Base-by-base conservation (phyloP, 805 yeast species). In the Lipomyces sp. region DNA sequence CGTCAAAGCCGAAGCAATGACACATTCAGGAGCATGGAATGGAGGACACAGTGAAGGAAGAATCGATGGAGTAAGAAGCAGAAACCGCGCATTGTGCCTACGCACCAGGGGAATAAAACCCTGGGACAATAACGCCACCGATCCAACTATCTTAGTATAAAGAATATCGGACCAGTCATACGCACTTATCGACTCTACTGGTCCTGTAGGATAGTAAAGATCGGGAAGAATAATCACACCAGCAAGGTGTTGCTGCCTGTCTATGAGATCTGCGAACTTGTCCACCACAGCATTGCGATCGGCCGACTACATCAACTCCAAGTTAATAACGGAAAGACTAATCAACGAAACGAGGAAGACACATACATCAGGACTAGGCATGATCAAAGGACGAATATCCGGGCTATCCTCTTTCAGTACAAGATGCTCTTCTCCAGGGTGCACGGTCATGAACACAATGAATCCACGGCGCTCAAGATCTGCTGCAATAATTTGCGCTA, bases 401-500 rank as follows among this genome's bases (percentile, higher is more conserved):
- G 85, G 83, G 15, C 88, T 85, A 57, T 87, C 83, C 65, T 89
- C 90, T 37, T 75, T 74, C 10, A 77, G 73, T 51, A 78, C 78
- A 0, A 83, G 75, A 67, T 88, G 91, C 69, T 81, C 82, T 35
- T 87, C 90, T 66, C 83, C 85, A 5, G 80, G 75, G n/a, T 84
- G 75, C n/a, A 87, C 85, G 0, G 96, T 87, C 69, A 91, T 81
- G 75, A 88, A 91, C 2, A 92, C 92, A 39, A 92, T 88, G 74
- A 89, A 90, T 0, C 97, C 96, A 62, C 96, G 80, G 56, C 83
- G 83, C 69, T 90, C 92, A 69, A 91, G 82, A 75, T 91, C 97
- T 64, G 84, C 81, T 0, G 92, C 90, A 37, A 91, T 78, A 60
- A 87, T 81, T 64, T 90, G 82, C 0, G 91, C 86, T 64, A 90